These are phyloP conservation scores for Kwoniella dejecticola DNA, from an alignment of 768 basidiomycete genomes.

Conservation along the genomic window DNA sequence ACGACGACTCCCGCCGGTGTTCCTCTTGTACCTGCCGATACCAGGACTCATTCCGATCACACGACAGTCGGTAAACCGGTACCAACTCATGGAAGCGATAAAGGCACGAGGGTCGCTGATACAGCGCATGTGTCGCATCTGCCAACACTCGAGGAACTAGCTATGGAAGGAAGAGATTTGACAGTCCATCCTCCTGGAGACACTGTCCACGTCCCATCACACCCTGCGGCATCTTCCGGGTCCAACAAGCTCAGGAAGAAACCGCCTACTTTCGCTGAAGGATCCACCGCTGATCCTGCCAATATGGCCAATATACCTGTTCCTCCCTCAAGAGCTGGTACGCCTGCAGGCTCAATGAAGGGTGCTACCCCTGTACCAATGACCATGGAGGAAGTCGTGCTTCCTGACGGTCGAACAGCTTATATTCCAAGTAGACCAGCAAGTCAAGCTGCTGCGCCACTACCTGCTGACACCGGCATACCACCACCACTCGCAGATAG, in stretches of 20 bases:
- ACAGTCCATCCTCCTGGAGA: conserved; percentile 13
- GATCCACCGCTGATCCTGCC: conserved; percentile 2
- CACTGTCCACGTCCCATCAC: conserved; percentile 9
- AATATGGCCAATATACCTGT: conserved; percentile 8
- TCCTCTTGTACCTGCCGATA: conserved; percentile 19
- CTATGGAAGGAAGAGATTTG: conserved; percentile 14
- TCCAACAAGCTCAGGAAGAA: conserved; percentile 31
- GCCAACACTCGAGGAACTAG: conserved; percentile 12
- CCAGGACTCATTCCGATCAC: conserved; percentile 19
- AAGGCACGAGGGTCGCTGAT: conserved; percentile 43
- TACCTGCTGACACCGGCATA: not conserved
- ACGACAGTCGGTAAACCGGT: conserved; percentile 15
- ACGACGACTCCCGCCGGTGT: conserved; percentile 8
- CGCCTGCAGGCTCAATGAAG: conserved; percentile 8
- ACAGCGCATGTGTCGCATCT: conserved; percentile 19
- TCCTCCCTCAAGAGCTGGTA: conserved; percentile 8
- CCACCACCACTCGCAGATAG: conserved; percentile 13
- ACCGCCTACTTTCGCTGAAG: conserved; percentile 1
- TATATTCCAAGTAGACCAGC: conserved; percentile 26
- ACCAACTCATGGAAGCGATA: conserved; percentile 19
- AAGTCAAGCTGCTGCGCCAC: conserved; percentile 3
- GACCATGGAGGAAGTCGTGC: conserved; percentile 30
- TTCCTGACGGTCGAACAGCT: conserved; percentile 43
- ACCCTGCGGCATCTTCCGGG: conserved; percentile 8
- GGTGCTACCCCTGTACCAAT: not conserved